Conservation (phyloP, 257 asterid species). For the Scutellaria baicalensis region DNA sequence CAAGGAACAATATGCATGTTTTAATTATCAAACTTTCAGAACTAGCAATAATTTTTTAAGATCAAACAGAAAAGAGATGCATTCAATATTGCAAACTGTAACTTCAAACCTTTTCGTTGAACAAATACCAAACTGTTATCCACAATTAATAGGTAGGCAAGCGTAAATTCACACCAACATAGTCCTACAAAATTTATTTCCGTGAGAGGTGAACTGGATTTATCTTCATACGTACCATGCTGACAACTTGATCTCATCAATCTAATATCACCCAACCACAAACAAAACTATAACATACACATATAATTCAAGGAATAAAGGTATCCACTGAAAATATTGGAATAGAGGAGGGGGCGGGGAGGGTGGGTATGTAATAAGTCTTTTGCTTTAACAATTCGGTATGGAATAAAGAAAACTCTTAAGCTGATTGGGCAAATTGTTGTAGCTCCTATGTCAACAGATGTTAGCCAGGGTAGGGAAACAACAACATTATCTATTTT, state of each 20-base stretch:
- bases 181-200: background rate
- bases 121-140: background rate
- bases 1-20: background rate
- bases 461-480: background rate
- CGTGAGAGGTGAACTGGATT: background rate
- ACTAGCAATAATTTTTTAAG: background rate
- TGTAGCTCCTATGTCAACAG: background rate
- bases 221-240: background rate
- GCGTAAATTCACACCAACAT: background rate
- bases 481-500: background rate
- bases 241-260: background rate
- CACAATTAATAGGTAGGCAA: background rate
- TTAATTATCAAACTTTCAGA: background rate
- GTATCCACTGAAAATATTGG: background rate
- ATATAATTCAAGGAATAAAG: background rate
- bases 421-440: slow-evolving; percentile 1
- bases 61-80: background rate
- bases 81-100: background rate
- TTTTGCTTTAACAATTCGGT: background rate
- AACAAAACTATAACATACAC: background rate
- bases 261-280: background rate
- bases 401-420: background rate
- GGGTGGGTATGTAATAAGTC: background rate
- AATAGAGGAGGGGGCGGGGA: background rate
- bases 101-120: background rate